Evolutionary conservation across 2,329 filamentous ascomycete species (phyloP), one percentile per base, ranked within the genome.

Genomic region (Claviceps digitariae): DNA sequence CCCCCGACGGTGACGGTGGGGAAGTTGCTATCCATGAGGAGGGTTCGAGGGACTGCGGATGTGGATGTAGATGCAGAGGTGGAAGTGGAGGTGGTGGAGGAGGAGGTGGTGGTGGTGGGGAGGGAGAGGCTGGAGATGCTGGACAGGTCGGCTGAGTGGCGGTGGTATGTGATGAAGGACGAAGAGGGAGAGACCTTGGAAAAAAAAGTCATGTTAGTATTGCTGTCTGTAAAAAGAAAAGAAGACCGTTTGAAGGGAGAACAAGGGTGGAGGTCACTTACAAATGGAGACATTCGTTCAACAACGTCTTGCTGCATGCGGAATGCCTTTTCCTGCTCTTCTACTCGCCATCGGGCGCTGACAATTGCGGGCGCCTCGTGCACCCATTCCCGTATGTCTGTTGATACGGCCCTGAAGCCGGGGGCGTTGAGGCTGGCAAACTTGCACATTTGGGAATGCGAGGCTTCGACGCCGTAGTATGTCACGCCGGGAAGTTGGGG

Each of bases 381-480:
- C 10, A 74, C 67, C 77, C 77, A 81, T 47, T 77, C 71, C 3
- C 68, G 66, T 9, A 81, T 68, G 13, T 75, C 70, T 1, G 69
- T 73, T 2, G 74, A 69, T 15, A 81, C 64, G 12, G 71, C 75
- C 5, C 71, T 65, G 62, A 83, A 90, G 0, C 86, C 86, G 0
- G 85, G 82, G 0, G 85, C 76, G 56, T 73, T 78, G 49, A 75
- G 73, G 57, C 76, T 77, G 23, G 80, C 75, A 55, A 87, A 88
- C 62, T 87, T 87, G 71, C 82, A 86, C 81, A 88, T 87, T 45
- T 75, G 72, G 1, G 79, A 81, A 62, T 87, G 84, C n/a, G 78
- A 80, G 8, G 82, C 82, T 59, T 87, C 83, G 55, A 88, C 86
- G n/a, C 84, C 83, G 66, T 84, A 86, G 58, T 84, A 83, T 44